Evolutionary conservation across 1,284 basidiomycete genomes (phyloP), one percentile per base, ranked within the genome.

Genomic region (Cryptococcus sp.): DNA sequence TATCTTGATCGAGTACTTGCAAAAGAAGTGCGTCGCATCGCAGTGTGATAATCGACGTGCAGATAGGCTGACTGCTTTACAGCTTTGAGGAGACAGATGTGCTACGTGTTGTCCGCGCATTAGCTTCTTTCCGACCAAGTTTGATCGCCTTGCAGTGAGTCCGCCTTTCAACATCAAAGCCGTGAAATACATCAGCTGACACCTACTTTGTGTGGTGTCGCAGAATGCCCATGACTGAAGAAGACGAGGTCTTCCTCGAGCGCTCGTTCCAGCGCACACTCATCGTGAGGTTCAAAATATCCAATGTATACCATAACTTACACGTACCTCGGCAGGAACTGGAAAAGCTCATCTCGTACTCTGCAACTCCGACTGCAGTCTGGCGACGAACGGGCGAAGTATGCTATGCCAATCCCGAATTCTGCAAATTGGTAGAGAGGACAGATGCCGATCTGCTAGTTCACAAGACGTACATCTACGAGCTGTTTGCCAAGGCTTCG

Each of bases 361-460:
- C 90, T 61, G 96, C 95, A 5, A 99, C 96, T n/a, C 96, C 95
- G 2, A 99, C 95, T 0, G 93, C 96, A n/a, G 91, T 97, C 1
- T 99, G 95, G 95, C 87, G 95, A 34, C 83, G 95, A 50, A 99
- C 96, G 17, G 95, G 95, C 72, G 96, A 99, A 80, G 93, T 99
- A 40, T 94, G 92, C 72, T 86, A 96, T 45, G 95, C 95, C 46
- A 93, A 94, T 0, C 89, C 93, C 1, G 94, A 99, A 79, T 99
- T 99, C 74, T 93, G 89, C 76, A 89, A 93, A 83, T 82, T 99
- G 59, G 93, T 93, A 3, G 90, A 89, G 66, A 92, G 91, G 89
- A 85, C 86, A 17, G 84, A 88, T 75, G 87, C 89, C 58, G 91
- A 96, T 63, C 82, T 97, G 34, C 77, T 93, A 19, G 86, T 86